A percentile compares a stretch with the other conserved stretches of the same genome.
These are phyloP conservation scores for Zizania latifolia DNA, from an alignment of 176 grass and related monocot species.

Conservation along the genomic window DNA sequence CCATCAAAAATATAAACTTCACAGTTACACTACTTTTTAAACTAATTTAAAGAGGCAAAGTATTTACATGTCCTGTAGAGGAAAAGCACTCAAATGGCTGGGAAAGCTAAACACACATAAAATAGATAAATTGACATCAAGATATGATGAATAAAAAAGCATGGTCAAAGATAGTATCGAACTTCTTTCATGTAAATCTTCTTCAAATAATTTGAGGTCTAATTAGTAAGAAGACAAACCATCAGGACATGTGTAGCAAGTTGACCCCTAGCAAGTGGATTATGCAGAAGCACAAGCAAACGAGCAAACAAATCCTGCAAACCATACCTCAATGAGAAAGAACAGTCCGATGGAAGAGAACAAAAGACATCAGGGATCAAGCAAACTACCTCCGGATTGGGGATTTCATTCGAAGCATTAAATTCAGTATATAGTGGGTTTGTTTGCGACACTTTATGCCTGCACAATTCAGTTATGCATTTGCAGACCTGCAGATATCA, in stretches of 20 bases:
- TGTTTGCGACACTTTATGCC: slow-evolving; percentile 66
- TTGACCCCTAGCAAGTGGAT: slow-evolving; percentile 90
- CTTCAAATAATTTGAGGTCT: neutral
- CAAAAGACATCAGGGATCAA: slow-evolving; percentile 32
- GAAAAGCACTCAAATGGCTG: neutral
- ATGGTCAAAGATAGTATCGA: neutral
- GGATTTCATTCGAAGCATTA: slow-evolving; percentile 70
- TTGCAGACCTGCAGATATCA: slow-evolving; percentile 75
- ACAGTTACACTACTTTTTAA: neutral
- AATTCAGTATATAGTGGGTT: slow-evolving; percentile 60
- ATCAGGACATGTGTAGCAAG: slow-evolving; percentile 80
- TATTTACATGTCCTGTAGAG: neutral
- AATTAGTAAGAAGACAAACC: slow-evolving; percentile 51
- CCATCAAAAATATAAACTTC: slow-evolving; percentile 13
- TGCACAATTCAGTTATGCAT: slow-evolving; percentile 94
- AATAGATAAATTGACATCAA: slow-evolving; percentile 19
- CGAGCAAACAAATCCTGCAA: slow-evolving; percentile 95
- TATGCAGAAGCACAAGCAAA: slow-evolving; percentile 87
- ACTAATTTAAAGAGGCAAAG: slow-evolving; percentile 5
- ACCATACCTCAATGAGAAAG: slow-evolving; percentile 17
- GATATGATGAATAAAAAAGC: neutral
- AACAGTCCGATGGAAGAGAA: slow-evolving; percentile 26
- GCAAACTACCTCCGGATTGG: slow-evolving; percentile 63
- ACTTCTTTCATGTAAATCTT: neutral
- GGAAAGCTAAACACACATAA: neutral